phyloP scores from a whole-genome alignment of 768 basidiomycete genomes.

The Lactarius evosmus region DNA sequence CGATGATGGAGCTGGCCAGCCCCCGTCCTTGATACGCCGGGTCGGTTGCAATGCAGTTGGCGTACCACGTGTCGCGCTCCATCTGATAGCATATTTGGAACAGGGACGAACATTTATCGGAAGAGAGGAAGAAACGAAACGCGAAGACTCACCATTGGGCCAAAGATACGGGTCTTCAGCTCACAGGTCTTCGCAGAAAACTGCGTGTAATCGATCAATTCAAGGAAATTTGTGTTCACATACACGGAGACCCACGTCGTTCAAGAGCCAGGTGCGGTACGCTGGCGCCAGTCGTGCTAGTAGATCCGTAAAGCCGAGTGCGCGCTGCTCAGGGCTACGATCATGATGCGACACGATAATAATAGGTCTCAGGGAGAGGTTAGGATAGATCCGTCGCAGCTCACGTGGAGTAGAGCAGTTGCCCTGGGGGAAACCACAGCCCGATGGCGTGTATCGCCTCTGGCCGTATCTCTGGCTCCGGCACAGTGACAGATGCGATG shows the following conservation, averaged over 20 bases:
- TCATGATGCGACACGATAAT: not conserved
- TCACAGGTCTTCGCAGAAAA: conserved; percentile 10
- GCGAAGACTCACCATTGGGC: not conserved
- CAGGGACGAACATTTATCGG: not conserved
- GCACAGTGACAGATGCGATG: not conserved
- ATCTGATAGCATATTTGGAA: not conserved
- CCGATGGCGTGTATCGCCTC: conserved; percentile 6
- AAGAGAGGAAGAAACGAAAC: not conserved
- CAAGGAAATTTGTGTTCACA: not conserved
- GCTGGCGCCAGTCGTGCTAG: not conserved
- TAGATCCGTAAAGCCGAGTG: conserved; percentile 3
- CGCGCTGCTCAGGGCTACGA: conserved; percentile 8
- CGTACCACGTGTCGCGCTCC: conserved; percentile 11
- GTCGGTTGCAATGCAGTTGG: conserved; percentile 6
- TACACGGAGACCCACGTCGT: not conserved
- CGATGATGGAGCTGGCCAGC: conserved; percentile 2
- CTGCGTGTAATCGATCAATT: not conserved
- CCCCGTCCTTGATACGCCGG: conserved; percentile 7
- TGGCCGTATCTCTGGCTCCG: not conserved
- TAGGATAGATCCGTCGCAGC: not conserved
- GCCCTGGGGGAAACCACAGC: conserved; percentile 10
- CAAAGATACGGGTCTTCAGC: conserved; percentile 9
- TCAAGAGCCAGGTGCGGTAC: conserved; percentile 7
- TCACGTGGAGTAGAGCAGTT: conserved; percentile 8
- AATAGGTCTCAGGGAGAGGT: not conserved